Evolutionary conservation across 2,329 filamentous ascomycete species (phyloP), one percentile per base, ranked within the genome.

Genomic region (Aspergillus neoniger): DNA sequence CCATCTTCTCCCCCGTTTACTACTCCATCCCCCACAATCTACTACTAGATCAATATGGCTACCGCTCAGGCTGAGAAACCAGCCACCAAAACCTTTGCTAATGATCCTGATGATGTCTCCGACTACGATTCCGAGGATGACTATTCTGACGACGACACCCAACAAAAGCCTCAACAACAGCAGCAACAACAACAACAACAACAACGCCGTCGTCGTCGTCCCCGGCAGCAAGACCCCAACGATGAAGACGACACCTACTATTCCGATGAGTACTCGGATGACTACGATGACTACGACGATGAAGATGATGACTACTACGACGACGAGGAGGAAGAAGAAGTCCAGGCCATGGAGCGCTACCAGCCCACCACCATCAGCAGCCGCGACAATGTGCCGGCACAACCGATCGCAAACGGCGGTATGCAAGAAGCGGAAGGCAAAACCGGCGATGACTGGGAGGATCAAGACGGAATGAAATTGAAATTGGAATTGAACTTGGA

Each of bases 401-500:
- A 63, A 36, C 58, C 51, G 38, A 62, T 64, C 54, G 39, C 68
- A 53, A 68, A 66, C 36, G 66, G 66, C 21, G 58, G 66, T 2
- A 71, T 67, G 56, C 66, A 69, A 10, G 73, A 62, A 15, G 54
- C 58, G 2, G 48, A 44, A 70, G 47, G 58, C 61, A 74, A 62
- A 65, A 39, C 54, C 1, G n/a, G 32, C 19, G 70, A 50, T 17
- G 39, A 47, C 23, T 55, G 53, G 53, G 67, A 71, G 38, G 74
- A 76, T 15, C 65, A 77, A 55, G 76, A 78, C 38, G 74, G 85
- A 68, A 76, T 87, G 65, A 81, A 84, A 66, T 67, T 87, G 73
- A 77, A 83, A 66, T 68, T 87, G 63, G 85, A 87, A 66, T 74
- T 87, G 65, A 87, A 87, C 68, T 75, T 87, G 62, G 85, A 87